These are phyloP conservation scores for Camelina neglecta DNA, from an alignment of 345 rosid species.

Conservation along the genomic window DNA sequence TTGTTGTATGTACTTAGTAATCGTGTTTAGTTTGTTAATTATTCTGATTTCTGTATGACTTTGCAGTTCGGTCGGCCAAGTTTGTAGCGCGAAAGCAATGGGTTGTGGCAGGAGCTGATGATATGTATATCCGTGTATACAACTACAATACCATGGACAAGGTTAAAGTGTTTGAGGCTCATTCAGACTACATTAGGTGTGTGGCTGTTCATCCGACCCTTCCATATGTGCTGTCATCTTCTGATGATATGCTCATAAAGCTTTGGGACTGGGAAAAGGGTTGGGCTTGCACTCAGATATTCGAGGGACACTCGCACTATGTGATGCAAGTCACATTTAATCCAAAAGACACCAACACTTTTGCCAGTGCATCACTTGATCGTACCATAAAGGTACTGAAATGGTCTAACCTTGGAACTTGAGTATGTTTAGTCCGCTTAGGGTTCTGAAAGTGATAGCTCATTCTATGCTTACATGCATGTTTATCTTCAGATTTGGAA, in stretches of 20 bases:
- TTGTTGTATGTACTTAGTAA: neutral
- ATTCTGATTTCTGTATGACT: slow-evolving; percentile 9
- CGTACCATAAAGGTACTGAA: slow-evolving; percentile 77
- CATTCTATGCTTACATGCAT: slow-evolving; percentile 29
- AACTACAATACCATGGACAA: slow-evolving; percentile 93
- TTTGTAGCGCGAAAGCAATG: slow-evolving; percentile 86
- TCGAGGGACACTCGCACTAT: slow-evolving; percentile 99
- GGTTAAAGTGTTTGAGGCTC: slow-evolving; percentile 95
- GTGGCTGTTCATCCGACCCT: slow-evolving; percentile 93
- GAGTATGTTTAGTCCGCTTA: slow-evolving; percentile 4
- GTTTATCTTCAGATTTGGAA: slow-evolving; percentile 74
- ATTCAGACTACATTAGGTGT: slow-evolving; percentile 92
- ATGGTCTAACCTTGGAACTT: slow-evolving; percentile 14
- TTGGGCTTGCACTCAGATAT: slow-evolving; percentile 89
- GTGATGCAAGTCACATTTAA: slow-evolving; percentile 98
- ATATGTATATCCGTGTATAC: slow-evolving; percentile 86
- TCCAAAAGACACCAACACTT: slow-evolving; percentile 91
- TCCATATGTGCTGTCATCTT: slow-evolving; percentile 89
- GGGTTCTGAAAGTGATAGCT: slow-evolving; percentile 25
- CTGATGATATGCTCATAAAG: slow-evolving; percentile 99
- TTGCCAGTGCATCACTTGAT: slow-evolving; percentile 99
- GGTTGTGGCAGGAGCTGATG: slow-evolving; percentile 98
- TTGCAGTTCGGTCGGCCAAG: slow-evolving; percentile 95
- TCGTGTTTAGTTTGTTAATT: slow-evolving; percentile 21
- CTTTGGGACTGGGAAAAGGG: slow-evolving; percentile 99